Base-by-base conservation (phyloP, 2,329 filamentous ascomycete genomes). In the Neopestalotiopsis clavispora region DNA sequence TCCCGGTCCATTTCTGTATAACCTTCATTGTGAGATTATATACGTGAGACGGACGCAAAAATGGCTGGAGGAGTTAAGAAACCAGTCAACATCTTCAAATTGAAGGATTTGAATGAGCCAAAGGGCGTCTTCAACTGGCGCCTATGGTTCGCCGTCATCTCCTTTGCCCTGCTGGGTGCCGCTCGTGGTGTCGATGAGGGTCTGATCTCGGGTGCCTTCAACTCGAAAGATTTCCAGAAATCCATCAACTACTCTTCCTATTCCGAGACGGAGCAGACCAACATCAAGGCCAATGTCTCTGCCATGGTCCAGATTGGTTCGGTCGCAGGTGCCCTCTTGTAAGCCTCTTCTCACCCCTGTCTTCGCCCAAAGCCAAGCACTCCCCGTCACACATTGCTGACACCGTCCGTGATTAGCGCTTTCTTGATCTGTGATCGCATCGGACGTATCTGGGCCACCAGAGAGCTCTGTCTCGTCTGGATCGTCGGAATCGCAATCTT, bases 281-380 rank as follows among this genome's bases (percentile, higher is more conserved):
- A 92, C 77, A 90, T 91, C 81, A 90, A 92, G 80, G 90, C 87
- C 73, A 95, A 95, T 78, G 91, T 95, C 67, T 91, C 92, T 1
- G 88, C 91, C 62, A 95, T 95, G 92, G 92, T 95, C 0, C 92
- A 94, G 79, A 89, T 94, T 74, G 92, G 92, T 30, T 92, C 89
- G 30, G 91, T 95, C 38, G 89, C 84, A 4, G 92, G 92, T 58
- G 91, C 92, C 38, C 83, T 93, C 40, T 85, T 91, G 83, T 84
- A 75, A 71, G 81, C 76, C 6, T 52, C 23, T 14, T 4, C 42
- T 13, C n/a, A 13, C 12, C n/a, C 40, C 28, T 17, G 30, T 62
- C 23, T 28, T 28, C 14, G 32, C 7, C 23, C 40, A 20, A 30
- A 40, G 20, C 14, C 12, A 10, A 28, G 20, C n/a, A 38, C n/a